Conservation (phyloP, 331 rosid species). For the Pyracantha coccinea region DNA sequence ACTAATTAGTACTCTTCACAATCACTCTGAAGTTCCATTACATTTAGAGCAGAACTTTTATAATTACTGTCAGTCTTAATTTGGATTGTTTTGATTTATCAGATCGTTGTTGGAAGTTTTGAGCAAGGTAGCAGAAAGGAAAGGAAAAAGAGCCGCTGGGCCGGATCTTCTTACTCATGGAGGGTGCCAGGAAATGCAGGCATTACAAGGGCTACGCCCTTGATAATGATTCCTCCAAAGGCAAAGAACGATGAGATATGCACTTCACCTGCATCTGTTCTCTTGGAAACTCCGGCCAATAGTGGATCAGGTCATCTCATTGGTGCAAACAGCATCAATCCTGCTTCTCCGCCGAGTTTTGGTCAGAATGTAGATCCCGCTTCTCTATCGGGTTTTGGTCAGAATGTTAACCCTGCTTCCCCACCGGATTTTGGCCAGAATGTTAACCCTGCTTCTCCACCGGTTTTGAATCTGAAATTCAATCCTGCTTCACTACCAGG, state of each 20-base stretch:
- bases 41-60: neutral
- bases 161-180: too few species aligned
- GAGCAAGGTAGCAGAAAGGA: neutral
- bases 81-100: conserved; percentile 1
- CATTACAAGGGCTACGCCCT: too few species aligned
- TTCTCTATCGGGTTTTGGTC: neutral
- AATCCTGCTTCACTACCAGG: too few species aligned
- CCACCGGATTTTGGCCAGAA: neutral
- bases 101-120: conserved; percentile 44
- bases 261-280: too few species aligned
- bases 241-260: too few species aligned
- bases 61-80: too few species aligned
- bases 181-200: too few species aligned
- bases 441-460: neutral
- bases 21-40: neutral
- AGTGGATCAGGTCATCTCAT: too few species aligned
- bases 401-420: neutral
- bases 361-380: conserved; percentile 14
- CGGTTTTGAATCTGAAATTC: neutral
- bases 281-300: too few species aligned
- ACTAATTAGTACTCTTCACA: neutral
- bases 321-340: neutral
- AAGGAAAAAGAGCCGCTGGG: conserved; percentile 2
- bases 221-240: too few species aligned
- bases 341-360: neutral